These are phyloP conservation scores for Beauveria varroae DNA, from an alignment of 2,329 filamentous ascomycete genomes.

Conservation along the genomic window DNA sequence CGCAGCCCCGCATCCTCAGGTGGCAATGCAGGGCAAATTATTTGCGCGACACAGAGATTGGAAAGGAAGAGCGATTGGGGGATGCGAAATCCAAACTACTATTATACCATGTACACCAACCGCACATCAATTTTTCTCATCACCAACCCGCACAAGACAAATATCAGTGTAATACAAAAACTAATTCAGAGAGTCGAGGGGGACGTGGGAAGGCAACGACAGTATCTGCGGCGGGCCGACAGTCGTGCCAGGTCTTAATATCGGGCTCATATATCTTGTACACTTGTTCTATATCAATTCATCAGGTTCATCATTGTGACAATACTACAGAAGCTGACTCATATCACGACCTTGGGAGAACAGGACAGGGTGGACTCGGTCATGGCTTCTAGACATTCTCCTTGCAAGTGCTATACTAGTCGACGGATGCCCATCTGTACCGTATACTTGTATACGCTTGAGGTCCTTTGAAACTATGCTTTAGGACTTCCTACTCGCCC, in stretches of 20 bases:
- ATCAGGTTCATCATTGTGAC: not conserved
- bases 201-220: not conserved
- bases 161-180: constrained; percentile 6
- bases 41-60: not conserved
- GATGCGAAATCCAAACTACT: not conserved
- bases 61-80: not conserved
- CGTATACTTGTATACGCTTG: too few relatives aligned
- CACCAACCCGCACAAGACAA: not conserved
- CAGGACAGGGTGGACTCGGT: too few relatives aligned
- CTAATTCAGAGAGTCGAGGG: not conserved
- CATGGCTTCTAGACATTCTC: too few relatives aligned
- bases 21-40: not conserved
- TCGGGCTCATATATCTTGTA: constrained; percentile 5
- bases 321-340: too few relatives aligned
- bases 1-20: not conserved
- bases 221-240: constrained; percentile 6
- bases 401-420: too few relatives aligned
- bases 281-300: not conserved
- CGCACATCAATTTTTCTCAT: constrained; percentile 13
- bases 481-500: not conserved
- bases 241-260: constrained; percentile 7
- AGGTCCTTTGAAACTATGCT: not conserved
- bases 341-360: too few relatives aligned
- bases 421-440: too few relatives aligned
- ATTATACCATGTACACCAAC: constrained; percentile 11